phyloP scores from a whole-genome alignment of 2,329 filamentous ascomycete genomes.

The Talaromyces sp. region DNA sequence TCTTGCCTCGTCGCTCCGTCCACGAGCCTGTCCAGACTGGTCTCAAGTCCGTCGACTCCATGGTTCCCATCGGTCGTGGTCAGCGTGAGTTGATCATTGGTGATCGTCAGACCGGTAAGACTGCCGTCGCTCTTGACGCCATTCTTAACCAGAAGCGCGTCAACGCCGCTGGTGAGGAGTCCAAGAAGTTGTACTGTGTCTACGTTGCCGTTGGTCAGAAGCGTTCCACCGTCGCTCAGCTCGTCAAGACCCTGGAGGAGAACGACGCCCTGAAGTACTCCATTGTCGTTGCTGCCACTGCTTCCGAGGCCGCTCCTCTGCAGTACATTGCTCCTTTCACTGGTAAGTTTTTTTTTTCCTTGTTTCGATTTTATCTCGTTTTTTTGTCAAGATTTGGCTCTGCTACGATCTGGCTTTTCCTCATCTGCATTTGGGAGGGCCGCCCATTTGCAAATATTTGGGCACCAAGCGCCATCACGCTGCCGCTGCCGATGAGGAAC shows the following conservation, averaged over 20 bases:
- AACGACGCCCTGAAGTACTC: slow-evolving; percentile 99
- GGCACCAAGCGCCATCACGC: background rate
- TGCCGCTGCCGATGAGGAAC: slow-evolving; percentile 8
- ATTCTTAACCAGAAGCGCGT: slow-evolving; percentile 99
- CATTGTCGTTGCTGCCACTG: slow-evolving; percentile 89
- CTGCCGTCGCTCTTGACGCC: slow-evolving; percentile 93
- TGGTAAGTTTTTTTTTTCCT: slow-evolving; percentile 40
- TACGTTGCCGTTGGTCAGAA: slow-evolving; percentile 99
- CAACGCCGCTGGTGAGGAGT: slow-evolving; percentile 83
- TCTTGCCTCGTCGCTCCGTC: slow-evolving; percentile 94
- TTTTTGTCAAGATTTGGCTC: slow-evolving; percentile 3
- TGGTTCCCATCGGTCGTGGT: slow-evolving; percentile 99
- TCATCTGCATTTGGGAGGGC: background rate
- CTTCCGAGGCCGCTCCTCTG: slow-evolving; percentile 91
- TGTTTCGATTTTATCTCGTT: slow-evolving; percentile 1
- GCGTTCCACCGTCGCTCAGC: slow-evolving; percentile 97
- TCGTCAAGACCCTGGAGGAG: slow-evolving; percentile 99
- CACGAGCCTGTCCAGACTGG: slow-evolving; percentile 98
- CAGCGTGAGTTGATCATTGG: slow-evolving; percentile 99
- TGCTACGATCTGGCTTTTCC: slow-evolving; percentile 1
- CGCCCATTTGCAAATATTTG: background rate
- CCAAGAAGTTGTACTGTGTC: slow-evolving; percentile 98
- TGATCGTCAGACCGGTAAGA: slow-evolving; percentile 99
- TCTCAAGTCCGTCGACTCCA: slow-evolving; percentile 98
- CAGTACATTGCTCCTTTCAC: slow-evolving; percentile 96